Evolutionary conservation across 805 yeast genomes (phyloP), one percentile per base, ranked within the genome.

Genomic region (Metschnikowia continentalis): DNA sequence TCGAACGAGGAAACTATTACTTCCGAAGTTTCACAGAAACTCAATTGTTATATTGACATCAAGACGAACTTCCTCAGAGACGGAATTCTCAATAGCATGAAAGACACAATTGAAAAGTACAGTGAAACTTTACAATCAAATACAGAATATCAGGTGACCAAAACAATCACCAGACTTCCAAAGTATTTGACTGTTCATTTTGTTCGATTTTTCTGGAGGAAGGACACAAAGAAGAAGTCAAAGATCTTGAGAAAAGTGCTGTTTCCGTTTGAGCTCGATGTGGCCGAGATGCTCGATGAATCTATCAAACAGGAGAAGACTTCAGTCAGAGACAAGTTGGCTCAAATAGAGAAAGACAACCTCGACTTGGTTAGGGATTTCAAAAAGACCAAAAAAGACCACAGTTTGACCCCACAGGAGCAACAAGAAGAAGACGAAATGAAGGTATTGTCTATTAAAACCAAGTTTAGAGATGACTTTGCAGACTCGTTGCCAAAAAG

Each of bases 151-250:
- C 82, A 82, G 57, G 78, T 89, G 42, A 61, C 68, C 13, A 74
- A 76, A 49, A 76, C 79, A 48, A 86, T 94, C 51, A 79, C 86
- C 1, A 82, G 87, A 64, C 74, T 94, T 57, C 99, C 99, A 52
- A 85, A 88, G 63, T 86, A 85, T 65, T 76, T 94, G 59, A 88
- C 92, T 8, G 90, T 94, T 39, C 96, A 94, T 66, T 94, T 88
- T 70, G 94, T 94, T 55, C 81, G 99, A 64, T 94, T 94, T 66
- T 94, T 83, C 69, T 94, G 99, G 99, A 88, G 92, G 66, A 81
- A 92, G 64, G 96, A 92, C 51, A 88, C 95, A 3, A 82, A 81
- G 57, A 88, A 86, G 70, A 94, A 94, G 73, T 87, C 96, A 17
- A 94, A 94, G 71, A 94, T 94, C 65, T 77, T 94, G 66, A 84